phyloP scores from a whole-genome alignment of 441 rosid species.

The Dalechampia spathulata region DNA sequence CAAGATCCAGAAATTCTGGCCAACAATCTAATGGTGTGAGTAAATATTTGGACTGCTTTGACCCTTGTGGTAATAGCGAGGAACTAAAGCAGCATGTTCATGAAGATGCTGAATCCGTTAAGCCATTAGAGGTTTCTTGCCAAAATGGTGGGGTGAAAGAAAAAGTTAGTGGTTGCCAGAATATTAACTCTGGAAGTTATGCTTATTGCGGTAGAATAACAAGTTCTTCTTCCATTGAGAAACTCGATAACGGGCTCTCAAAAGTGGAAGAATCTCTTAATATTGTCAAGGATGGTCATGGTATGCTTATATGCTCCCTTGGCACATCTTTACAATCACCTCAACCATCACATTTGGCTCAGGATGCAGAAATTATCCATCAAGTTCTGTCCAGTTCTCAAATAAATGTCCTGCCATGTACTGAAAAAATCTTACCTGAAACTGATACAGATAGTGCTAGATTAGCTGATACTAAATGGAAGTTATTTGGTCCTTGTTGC shows the following conservation, averaged over 20 bases:
- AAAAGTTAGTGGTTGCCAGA: background rate
- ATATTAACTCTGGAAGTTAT: conserved; percentile 4
- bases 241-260: conserved; percentile 2
- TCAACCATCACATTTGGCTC: conserved; percentile 13
- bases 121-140: conserved; percentile 5
- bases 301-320: conserved; percentile 2
- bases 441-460: conserved; percentile 2
- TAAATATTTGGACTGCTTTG: conserved; percentile 17
- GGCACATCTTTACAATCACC: conserved; percentile 15
- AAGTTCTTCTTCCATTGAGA: conserved; percentile 7
- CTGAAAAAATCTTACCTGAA: conserved; percentile 14
- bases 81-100: conserved; percentile 13
- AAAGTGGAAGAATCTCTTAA: conserved; percentile 6
- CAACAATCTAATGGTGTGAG: conserved; percentile 23
- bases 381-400: conserved; percentile 15
- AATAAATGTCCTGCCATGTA: conserved; percentile 15
- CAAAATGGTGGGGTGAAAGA: conserved; percentile 11
- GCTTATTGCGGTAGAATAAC: conserved; percentile 11
- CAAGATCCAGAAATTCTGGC: conserved; percentile 34
- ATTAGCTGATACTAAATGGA: conserved; percentile 15
- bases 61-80: conserved; percentile 11
- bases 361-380: conserved; percentile 14
- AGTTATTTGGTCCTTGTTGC: conserved; percentile 17
- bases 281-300: conserved; percentile 7
- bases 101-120: conserved; percentile 4